Evolutionary conservation across 179 eudicot species (phyloP).

Genomic region (Actinidia arguta): DNA sequence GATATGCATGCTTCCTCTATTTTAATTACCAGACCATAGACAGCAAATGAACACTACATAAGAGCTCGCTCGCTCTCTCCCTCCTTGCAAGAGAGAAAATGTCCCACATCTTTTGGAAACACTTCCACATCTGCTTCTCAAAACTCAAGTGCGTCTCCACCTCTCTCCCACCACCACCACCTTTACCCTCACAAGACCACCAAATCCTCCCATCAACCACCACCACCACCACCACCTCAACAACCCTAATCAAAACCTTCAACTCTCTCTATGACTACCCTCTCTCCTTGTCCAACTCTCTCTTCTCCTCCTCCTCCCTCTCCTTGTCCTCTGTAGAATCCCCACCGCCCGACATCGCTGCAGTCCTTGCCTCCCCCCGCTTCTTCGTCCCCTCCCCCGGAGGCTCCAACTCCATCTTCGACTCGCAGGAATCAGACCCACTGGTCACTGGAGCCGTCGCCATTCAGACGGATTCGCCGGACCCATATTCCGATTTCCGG

Average conservation of each 20-base stretch:
- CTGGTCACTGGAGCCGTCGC: constrained; percentile 52
- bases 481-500: constrained; percentile 73
- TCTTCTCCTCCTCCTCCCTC: constrained; percentile 23
- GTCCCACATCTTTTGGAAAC: constrained; percentile 52
- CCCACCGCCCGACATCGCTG: constrained; percentile 65
- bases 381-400: constrained; percentile 94
- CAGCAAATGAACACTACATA: too few relatives aligned
- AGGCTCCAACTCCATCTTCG: constrained; percentile 67
- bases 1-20: too few relatives aligned
- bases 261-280: constrained; percentile 45
- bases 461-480: constrained; percentile 71
- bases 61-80: not conserved
- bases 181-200: constrained; percentile 20
- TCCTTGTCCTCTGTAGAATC: constrained; percentile 24
- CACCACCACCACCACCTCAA: constrained; percentile 3
- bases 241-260: constrained; percentile 39
- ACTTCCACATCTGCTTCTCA: constrained; percentile 56
- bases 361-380: constrained; percentile 64
- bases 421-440: constrained; percentile 21
- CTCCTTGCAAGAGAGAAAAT: constrained; percentile 22
- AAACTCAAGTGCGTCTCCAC: constrained; percentile 55
- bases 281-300: constrained; percentile 23
- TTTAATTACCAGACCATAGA: too few relatives aligned
- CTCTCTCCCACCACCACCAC: constrained; percentile 27
- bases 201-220: constrained; percentile 8